Base-by-base conservation (phyloP, 257 asterid species). In the Nicotiana sylvestris region DNA sequence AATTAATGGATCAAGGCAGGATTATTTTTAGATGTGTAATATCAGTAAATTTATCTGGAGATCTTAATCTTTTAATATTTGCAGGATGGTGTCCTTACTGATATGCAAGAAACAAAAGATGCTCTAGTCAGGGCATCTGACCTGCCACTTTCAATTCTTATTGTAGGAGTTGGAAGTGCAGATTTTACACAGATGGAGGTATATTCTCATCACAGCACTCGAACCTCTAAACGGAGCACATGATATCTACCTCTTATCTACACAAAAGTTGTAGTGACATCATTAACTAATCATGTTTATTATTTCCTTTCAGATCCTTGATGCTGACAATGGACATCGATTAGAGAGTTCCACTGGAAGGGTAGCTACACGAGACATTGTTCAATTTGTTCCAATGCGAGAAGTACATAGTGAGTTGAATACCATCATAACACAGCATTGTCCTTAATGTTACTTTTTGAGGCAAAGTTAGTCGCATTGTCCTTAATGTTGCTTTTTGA, bases 371-470 rank as follows among this genome's bases (percentile, higher is more conserved):
- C 85, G 97, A 56, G 98, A 94, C 87, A 90, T 91, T 17, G 96
- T 94, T 83, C 96, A 92, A 88, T 94, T 94, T 68, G 94, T 92
- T 90, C 97, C 98, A n/a, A 89, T 94, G 93, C 92, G 96, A 11
- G 95, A 94, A 84, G 92, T 91, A 76, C 95, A 84, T 66, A 90
- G 98, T 92, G 83, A 85, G 87, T 66, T 56, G 62, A 1, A 79
- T 4, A 29, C 43, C 27, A 2, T 27, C 4, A 10, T 13, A 70
- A 39, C 27, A 29, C 21, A 16, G 30, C 56, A 69, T 46, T 72
- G 35, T 46, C 62, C 33, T 39, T 17, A 17, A 7, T 37, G 43
- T 30, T 72, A 12, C 32, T n/a, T 6, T 43, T 11, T 7, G 51
- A 70, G 49, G 33, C 76, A 33, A 30, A 32, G 21, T 21, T 21